Conservation (phyloP, 805 yeast genomes). For the Wickerhamomyces sydowiorum region DNA sequence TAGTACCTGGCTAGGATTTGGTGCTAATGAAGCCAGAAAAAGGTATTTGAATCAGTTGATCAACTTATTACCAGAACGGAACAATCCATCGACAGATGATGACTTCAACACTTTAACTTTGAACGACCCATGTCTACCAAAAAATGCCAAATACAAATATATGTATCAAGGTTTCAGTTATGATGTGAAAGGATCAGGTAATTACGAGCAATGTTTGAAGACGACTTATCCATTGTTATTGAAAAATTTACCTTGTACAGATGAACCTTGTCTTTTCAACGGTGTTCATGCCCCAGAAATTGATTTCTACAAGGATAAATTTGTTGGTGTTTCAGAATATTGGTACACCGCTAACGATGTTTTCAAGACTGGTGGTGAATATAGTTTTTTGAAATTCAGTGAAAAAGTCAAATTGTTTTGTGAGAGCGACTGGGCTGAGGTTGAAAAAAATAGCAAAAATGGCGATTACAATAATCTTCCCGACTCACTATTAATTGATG, state of each 20-base stretch:
- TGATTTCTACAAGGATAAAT: slow-evolving; percentile 72
- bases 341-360: slow-evolving; percentile 97
- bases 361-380: slow-evolving; percentile 83
- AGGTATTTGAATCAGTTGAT: slow-evolving; percentile 61
- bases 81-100: slow-evolving; percentile 41
- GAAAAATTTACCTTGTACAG: slow-evolving; percentile 77
- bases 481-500: slow-evolving; percentile 53
- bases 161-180: slow-evolving; percentile 41
- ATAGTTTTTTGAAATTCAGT: slow-evolving; percentile 67
- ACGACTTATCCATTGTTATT: slow-evolving; percentile 71
- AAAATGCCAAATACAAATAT: slow-evolving; percentile 46
- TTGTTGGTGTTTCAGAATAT: slow-evolving; percentile 92
- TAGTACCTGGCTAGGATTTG: slow-evolving; percentile 96
- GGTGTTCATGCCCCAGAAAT: slow-evolving; percentile 93
- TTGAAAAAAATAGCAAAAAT: slow-evolving; percentile 39
- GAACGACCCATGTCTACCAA: slow-evolving; percentile 79
- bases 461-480: slow-evolving; percentile 57
- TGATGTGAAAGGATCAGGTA: slow-evolving; percentile 67
- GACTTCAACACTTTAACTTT: slow-evolving; percentile 33
- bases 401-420: slow-evolving; percentile 67
- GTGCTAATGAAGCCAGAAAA: slow-evolving; percentile 88
- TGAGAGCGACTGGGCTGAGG: slow-evolving; percentile 63
- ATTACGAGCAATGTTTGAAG: slow-evolving; percentile 66
- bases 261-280: slow-evolving; percentile 87
- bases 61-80: slow-evolving; percentile 40